phyloP scores from a whole-genome alignment of 306 rosid genomes.

The Inga oerstediana region DNA sequence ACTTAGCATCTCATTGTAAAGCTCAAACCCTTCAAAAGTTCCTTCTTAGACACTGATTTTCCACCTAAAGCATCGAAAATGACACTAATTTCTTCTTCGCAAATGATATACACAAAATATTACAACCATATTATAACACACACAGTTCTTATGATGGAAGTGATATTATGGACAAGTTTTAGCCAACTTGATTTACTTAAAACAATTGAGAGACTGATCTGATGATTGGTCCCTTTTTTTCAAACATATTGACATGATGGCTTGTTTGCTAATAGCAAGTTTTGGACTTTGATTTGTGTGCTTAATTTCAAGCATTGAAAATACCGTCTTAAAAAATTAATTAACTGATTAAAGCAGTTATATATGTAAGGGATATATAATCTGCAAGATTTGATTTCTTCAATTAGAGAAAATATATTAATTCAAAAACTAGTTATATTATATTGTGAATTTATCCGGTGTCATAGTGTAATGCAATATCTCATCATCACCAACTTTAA shows the following conservation, averaged over 20 bases:
- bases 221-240: not conserved
- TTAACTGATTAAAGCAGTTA: not conserved
- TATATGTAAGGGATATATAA: too few species aligned
- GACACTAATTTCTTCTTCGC: not conserved
- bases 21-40: not conserved
- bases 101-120: not conserved
- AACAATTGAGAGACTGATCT: not conserved
- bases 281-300: not conserved
- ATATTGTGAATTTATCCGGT: not conserved
- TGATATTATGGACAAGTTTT: not conserved
- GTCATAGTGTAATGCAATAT: not conserved
- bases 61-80: too few species aligned
- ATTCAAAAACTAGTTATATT: not conserved
- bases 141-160: not conserved
- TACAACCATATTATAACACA: too few species aligned
- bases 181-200: not conserved
- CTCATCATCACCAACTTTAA: not conserved
- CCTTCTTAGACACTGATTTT: not conserved
- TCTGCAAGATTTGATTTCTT: too few species aligned
- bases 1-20: not conserved
- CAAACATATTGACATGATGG: not conserved
- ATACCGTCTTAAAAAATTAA: not conserved
- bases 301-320: not conserved
- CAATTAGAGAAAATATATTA: not conserved
- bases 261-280: not conserved